These are phyloP conservation scores for Xerocomus minutiporus DNA, from an alignment of 1,284 basidiomycete genomes.

Conservation along the genomic window DNA sequence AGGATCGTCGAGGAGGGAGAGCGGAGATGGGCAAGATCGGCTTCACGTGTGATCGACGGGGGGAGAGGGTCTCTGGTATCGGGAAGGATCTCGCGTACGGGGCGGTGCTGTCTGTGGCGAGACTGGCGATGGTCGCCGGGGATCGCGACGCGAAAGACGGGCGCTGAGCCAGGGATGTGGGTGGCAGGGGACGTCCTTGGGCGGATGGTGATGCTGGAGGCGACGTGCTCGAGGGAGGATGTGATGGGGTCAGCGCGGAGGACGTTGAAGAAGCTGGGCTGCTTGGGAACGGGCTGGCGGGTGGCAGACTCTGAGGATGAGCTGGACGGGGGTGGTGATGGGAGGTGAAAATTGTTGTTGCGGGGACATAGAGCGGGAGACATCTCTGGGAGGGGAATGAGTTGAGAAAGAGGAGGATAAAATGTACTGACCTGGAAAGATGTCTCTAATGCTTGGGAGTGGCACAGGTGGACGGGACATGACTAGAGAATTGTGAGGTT, in stretches of 20 bases:
- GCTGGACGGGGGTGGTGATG: conserved; percentile 28
- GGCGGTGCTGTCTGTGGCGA: conserved; percentile 20
- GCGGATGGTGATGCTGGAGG: conserved; percentile 39
- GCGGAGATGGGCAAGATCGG: conserved; percentile 27
- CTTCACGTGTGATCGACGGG: conserved; percentile 30
- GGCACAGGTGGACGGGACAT: conserved; percentile 34
- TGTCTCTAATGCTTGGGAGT: conserved; percentile 52
- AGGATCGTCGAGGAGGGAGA: conserved; percentile 31
- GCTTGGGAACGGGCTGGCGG: conserved; percentile 4
- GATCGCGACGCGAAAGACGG: conserved; percentile 36
- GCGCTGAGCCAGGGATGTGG: conserved; percentile 30
- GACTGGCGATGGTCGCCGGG: conserved; percentile 13
- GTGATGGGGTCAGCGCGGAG: conserved; percentile 40
- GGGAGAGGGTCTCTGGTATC: conserved; percentile 16
- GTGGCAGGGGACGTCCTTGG: conserved; percentile 22
- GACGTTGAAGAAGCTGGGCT: conserved; percentile 37
- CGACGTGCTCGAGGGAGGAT: conserved; percentile 42
- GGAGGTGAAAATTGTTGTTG: not conserved
- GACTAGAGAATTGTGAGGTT: not conserved
- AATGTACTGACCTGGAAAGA: conserved; percentile 47
- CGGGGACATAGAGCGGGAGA: not conserved
- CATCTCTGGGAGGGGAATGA: not conserved
- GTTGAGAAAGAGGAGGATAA: not conserved
- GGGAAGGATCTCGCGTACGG: conserved; percentile 23
- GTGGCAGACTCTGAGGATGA: conserved; percentile 28